Evolutionary conservation across 169 alveolate genomes (phyloP).

Genomic region (Eimeria necatrix): DNA sequence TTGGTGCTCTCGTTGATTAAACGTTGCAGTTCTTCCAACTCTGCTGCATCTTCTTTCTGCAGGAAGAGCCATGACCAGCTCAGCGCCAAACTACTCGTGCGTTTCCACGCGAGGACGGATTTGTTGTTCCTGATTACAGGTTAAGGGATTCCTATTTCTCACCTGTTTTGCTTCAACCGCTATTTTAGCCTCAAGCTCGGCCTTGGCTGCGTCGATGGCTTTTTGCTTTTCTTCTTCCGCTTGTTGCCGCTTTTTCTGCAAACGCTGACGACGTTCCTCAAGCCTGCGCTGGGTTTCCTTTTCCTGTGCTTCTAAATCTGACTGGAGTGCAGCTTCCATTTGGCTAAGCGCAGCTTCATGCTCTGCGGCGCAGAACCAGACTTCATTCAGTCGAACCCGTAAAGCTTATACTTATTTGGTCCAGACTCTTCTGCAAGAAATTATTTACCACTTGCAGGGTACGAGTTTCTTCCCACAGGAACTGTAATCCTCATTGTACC

Average conservation of each 20-base stretch:
- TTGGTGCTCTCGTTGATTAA: constrained; percentile 53
- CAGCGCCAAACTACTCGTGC: not conserved
- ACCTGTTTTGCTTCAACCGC: constrained; percentile 45
- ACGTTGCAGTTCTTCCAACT: constrained; percentile 26
- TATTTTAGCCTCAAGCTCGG: constrained; percentile 52
- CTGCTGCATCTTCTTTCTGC: constrained; percentile 64
- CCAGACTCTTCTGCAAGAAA: not conserved
- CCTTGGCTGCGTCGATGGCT: constrained; percentile 44
- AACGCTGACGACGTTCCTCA: constrained; percentile 52
- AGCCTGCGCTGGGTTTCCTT: constrained; percentile 48
- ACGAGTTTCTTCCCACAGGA: too few relatives aligned
- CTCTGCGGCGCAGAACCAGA: constrained; percentile 17
- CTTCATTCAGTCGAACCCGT: not conserved
- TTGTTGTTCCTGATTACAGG: too few relatives aligned
- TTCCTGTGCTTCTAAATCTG: constrained; percentile 50
- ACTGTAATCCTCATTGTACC: not conserved
- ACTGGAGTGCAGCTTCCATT: constrained; percentile 53
- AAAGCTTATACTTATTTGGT: not conserved
- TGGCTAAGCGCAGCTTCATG: constrained; percentile 44
- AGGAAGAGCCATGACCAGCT: not conserved
- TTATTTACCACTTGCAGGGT: too few relatives aligned
- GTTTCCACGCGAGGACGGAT: too few relatives aligned
- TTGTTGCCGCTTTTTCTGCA: constrained; percentile 30
- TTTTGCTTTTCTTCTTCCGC: constrained; percentile 62
- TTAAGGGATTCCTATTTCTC: not conserved